Evolutionary conservation across 208 protist species (phyloP), one percentile per base, ranked within the genome.

Genomic region (Crithidia fasciculata): DNA sequence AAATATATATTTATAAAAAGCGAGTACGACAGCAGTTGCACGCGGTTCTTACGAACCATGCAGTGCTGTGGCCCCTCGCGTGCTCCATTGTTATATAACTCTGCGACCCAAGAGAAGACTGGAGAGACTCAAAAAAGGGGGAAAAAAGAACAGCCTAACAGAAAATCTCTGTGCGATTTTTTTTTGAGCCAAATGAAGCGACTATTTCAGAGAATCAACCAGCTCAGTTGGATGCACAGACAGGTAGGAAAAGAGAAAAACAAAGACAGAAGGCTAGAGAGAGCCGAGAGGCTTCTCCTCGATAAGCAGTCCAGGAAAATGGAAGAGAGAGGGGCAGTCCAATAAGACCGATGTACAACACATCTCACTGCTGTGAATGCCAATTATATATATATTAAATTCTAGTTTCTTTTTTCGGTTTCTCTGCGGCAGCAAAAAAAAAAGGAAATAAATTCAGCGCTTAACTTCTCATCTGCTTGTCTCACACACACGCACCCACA

Each of bases 291-390:
- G 28, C 28, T 28, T 28, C 28, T 28, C 28, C 28, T 28, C 28
- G 28, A 28, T 28, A 28, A 28, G 28, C 28, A 28, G 28, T 28
- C 28, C 28, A 28, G 16, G 53, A 43, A 57, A 40, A 56, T 39
- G 41, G 43, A 68, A 57, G 50, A 68, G 39, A 53, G 19, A 68
- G 28, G 19, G 19, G 49, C 13, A 54, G 8, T 13, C 49, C 49
- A 54, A 68, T n/a, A 61, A 13, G 57, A 61, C 15, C 8, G 8
- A 43, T 16, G 16, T 37, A 61, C 36, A 41, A 16, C 36, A 16
- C 18, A 43, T 44, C 9, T 15, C 13, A 43, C 18, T 9, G 12
- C 9, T 49, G 45, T 49, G 45, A 49, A 49, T 13, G 45, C 45
- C 7, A 13, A 49, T 49, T 15, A 49, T 49, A 49, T 13, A 49